Evolutionary conservation across 176 grass and related monocot genomes (phyloP).

Genomic region (maize (Zea mays)): DNA sequence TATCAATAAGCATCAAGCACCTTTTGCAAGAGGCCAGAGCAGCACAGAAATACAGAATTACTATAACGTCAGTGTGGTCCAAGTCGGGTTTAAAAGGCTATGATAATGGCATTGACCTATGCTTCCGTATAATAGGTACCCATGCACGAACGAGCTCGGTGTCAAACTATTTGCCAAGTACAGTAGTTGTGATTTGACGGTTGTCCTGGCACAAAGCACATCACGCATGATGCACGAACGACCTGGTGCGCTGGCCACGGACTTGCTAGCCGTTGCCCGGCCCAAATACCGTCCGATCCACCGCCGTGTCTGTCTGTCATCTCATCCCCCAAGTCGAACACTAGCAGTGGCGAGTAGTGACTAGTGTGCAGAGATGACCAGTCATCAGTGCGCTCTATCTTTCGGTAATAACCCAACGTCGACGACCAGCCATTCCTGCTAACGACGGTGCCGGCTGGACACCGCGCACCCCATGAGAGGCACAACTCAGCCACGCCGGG

Average conservation of each 20-base stretch:
- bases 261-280: neutral
- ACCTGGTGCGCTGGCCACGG: conserved; percentile 23
- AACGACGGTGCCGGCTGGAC: neutral
- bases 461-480: conserved; percentile 12
- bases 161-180: neutral
- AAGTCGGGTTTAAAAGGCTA: neutral
- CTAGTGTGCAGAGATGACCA: neutral
- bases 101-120: neutral
- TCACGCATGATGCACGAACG: too few species aligned
- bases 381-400: conserved; percentile 18
- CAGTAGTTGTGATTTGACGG: conserved; percentile 16
- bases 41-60: neutral
- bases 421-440: too few species aligned
- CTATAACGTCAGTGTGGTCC: neutral
- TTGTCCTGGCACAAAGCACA: too few species aligned
- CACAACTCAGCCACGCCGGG: conserved; percentile 35
- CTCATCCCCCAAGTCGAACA: too few species aligned
- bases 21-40: neutral
- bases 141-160: neutral
- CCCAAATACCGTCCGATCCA: neutral
- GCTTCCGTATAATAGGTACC: neutral
- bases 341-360: neutral
- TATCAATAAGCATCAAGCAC: neutral
- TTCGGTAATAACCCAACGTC: too few species aligned
- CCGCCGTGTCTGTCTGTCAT: too few species aligned